Base-by-base conservation (phyloP, 495 filamentous ascomycete species). In the Aspergillus coremiiformis region DNA sequence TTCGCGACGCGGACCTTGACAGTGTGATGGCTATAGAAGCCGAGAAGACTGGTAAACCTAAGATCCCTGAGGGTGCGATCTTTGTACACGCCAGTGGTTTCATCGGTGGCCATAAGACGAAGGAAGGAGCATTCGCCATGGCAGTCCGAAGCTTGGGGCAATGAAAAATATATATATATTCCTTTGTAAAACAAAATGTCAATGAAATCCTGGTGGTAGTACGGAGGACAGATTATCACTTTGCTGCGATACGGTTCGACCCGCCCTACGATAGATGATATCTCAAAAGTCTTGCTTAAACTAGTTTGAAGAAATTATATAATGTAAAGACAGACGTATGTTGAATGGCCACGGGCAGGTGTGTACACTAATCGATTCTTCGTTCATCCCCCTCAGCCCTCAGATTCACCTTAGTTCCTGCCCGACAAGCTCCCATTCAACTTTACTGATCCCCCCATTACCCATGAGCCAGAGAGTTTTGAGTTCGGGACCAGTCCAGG, bases 81-180 rank as follows among this genome's bases (percentile, higher is more conserved):
- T 98, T 98, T 65, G 86, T 95, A 47, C 93, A 98, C 60, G 91
- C 93, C 7, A 85, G 83, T 47, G 94, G 93, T 4, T 98, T 98
- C 66, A 95, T 97, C 66, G 93, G 94, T 15, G 93, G 93, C 3
- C 94, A 96, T 65, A 84, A 84, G 74, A 92, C 84, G 0, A 90
- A 84, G 62, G 89, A 94, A 44, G 94, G 93, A n/a, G 91, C 84
- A 22, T 74, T 87, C 62, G 80, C 82, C 44, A 92, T 97, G 89
- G 90, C 91, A 33, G 73, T 80, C 61, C 87, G 84, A 70, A 84
- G 89, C 8, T 67, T 84, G 55, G 78, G 76, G 49, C 61, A 74
- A 62, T 83, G 61, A 63, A 39, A 47, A 59, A 43, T 32, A n/a
- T n/a, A n/a, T n/a, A n/a, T n/a, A n/a, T n/a, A n/a, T n/a, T n/a